These are phyloP conservation scores for Neocatenulostroma microsporum DNA, from an alignment of 2,329 filamentous ascomycete species.

Conservation along the genomic window DNA sequence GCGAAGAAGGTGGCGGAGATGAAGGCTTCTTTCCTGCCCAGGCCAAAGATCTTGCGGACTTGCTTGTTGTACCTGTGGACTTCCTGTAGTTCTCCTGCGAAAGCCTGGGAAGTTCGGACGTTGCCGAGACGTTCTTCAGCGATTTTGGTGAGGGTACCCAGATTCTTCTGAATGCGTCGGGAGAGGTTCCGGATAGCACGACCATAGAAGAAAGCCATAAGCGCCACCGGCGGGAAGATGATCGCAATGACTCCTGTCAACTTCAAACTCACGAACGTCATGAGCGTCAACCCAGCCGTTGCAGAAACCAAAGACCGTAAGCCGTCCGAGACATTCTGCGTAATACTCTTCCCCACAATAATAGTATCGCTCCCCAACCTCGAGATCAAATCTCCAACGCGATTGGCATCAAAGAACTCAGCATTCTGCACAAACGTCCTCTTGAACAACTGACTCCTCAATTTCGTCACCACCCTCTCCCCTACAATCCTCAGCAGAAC, in stretches of 20 bases:
- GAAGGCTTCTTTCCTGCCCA: conserved; percentile 79
- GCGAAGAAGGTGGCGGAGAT: conserved; percentile 88
- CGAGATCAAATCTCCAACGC: conserved; percentile 92
- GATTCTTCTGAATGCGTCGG: conserved; percentile 84
- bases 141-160: conserved; percentile 90
- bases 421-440: conserved; percentile 95
- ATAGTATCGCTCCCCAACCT: conserved; percentile 93
- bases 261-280: conserved; percentile 92
- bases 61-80: conserved; percentile 86
- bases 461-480: conserved; percentile 82
- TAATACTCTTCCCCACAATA: conserved; percentile 97
- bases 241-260: conserved; percentile 78
- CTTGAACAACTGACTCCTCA: conserved; percentile 83
- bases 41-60: conserved; percentile 80
- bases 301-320: conserved; percentile 84
- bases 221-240: conserved; percentile 83
- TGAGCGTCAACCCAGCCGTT: conserved; percentile 78
- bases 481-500: conserved; percentile 89
- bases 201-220: conserved; percentile 88
- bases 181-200: conserved; percentile 81
- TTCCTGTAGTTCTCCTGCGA: conserved; percentile 87
- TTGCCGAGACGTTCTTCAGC: conserved; percentile 97
- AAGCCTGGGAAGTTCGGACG: conserved; percentile 92
- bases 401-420: conserved; percentile 97
- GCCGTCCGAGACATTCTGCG: conserved; percentile 95